Evolutionary conservation across 345 rosid species (phyloP), one percentile per base, ranked within the genome.

Genomic region (Citrus sp.): DNA sequence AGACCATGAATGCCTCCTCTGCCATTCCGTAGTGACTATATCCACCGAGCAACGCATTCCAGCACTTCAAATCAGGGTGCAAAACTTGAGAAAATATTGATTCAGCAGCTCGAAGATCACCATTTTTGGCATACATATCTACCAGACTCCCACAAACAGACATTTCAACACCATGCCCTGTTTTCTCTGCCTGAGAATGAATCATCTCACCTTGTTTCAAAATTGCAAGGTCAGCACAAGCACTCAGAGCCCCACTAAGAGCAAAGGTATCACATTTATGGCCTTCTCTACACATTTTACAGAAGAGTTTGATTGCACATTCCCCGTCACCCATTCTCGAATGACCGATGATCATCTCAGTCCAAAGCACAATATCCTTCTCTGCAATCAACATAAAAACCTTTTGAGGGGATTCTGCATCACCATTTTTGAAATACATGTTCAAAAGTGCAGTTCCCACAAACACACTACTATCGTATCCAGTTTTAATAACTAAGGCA

Each of bases 41-140:
- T 35, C 89, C 97, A 56, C 92, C 87, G 5, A 93, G 86, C 94
- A 95, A 86, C 2, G 96, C 87, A 85, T 93, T 95, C 94, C 93
- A 95, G 78, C 99, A 91, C 85, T 86, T 95, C 63, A 93, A 87
- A 84, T 95, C 99, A 7, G 94, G 97, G 77, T 86, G 51, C 0
- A 66, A 63, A 67, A 86, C 82, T 55, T 65, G 64, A 63, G 81
- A 82, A 81, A 92, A 93, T 77, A 92, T 74, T 46, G 86, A 83
- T 73, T 80, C 81, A 71, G 98, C 92, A 30, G 84, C 89, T 67
- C 59, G 80, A 54, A 88, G 86, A 76, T 82, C 68, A 30, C 98
- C 95, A 46, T 84, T 90, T 87, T 95, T 92, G 28, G 92, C 91
- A 76, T 93, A 95, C 98, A 92, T 95, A 78, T 93, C 93, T 66